Base-by-base conservation (phyloP, 106 monocot genomes). In the Cymbidium sinense region DNA sequence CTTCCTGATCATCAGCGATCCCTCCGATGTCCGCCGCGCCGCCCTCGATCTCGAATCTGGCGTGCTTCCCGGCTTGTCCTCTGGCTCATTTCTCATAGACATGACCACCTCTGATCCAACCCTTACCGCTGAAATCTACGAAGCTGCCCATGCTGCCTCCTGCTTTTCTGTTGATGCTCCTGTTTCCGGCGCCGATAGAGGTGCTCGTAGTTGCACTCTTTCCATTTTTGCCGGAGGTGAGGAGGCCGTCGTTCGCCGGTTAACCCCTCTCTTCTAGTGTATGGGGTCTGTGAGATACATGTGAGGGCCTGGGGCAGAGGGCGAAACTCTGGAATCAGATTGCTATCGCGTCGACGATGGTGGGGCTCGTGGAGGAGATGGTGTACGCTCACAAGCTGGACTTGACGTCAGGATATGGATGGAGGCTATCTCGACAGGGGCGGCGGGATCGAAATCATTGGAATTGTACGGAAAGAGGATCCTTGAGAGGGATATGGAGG, bases 241-340 rank as follows among this genome's bases (percentile, higher is more conserved):
- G 10, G 81, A 77, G 17, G 41, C 83, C 2, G 77, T 78, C 2
- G 83, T 96, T 15, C 50, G 62, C 17, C 74, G 82, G 28, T 75
- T 98, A 7, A 33, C 74, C 13, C 94, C 96, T 3, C 76, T 98
- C 0, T 90, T 98, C 75, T 47, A 73, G 34, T 81, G 81, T 34
- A 75, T 98, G 85, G 96, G 96, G 21, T 90, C 76, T 20, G 89
- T 92, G 41, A 55, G 75, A 34, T 98, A 91, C 91, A 98, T 94
- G 96, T 94, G 96, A 3, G 91, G 90, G 7, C 85, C 96, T 1
- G 96, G 96, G 94, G 34, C 94, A 94, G 81, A 75, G 86, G 54
- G 88, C 96, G 36, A 98, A 98, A 71, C 81, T 94, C 52, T 94
- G 94, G n/a, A 98, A 98, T 84, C 96, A 98, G 78, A 88, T 94